Evolutionary conservation across 352 stramenopile species (phyloP), one percentile per base, ranked within the genome.

Genomic region (Blastocystis sp.): DNA sequence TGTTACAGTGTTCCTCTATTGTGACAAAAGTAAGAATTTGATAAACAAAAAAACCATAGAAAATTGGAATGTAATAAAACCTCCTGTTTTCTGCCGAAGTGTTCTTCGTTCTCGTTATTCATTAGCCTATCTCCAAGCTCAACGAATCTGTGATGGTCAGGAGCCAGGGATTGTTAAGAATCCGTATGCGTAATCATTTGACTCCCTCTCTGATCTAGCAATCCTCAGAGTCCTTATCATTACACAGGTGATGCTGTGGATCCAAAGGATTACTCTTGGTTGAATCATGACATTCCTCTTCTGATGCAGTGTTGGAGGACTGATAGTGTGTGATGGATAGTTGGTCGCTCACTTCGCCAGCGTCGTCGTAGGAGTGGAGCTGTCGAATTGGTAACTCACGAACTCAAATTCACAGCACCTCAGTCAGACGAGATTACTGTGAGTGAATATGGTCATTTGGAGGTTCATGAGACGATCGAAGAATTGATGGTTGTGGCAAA

Each of bases 401-500:
- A 86, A 39, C 21, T 86, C 7, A 27, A 57, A 21, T 86, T 86
- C 46, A 32, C 39, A 21, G 6, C 35, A 9, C n/a, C 49, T 11
- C 42, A 86, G 4, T 27, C n/a, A 24, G 61, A 75, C 19, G 75
- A 86, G 14, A 86, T 86, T 14, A 24, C n/a, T n/a, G 57, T 77
- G 61, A 42, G 43, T 9, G 75, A 71, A 43, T 80, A 71, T 46
- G 75, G 39, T 0, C 75, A 86, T 46, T 43, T 86, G 51, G 83
- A 88, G 42, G 57, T 83, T 29, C 65, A 88, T 37, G 75, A 88
- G 1, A 73, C 75, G 0, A 88, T 88, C 57, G 83, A 88, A 42
- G 83, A 88, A 19, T 42, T 78, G 61, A 88, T 88, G 83, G 58
- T 88, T 7, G 29, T 88, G 27, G 83, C 83, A 27, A 88, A 88